Base-by-base conservation (phyloP, 2,329 filamentous ascomycete genomes). In the Fusarium duplospermum region DNA sequence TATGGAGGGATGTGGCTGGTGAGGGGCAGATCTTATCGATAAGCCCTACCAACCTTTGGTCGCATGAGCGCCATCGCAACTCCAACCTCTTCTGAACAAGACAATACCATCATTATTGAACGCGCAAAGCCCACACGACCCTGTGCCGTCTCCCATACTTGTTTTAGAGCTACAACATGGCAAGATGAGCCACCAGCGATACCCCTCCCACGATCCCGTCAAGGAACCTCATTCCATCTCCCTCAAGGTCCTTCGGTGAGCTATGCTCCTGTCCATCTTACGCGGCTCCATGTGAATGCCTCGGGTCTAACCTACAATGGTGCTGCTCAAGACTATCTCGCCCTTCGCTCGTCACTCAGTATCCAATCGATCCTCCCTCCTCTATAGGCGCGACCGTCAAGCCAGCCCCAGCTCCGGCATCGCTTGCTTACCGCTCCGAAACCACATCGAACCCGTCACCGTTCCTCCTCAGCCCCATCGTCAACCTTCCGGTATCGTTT, bases 401-500 rank as follows among this genome's bases (percentile, higher is more conserved):
- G 22, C 67, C 87, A 16, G 84, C 86, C 22, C 87, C 84, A 14
- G 81, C 86, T 24, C 84, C 91, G 58, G 94, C 94, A 2, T 94
- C 94, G 3, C 88, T 97, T 59, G 93, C 94, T 50, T 96, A 95
- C 81, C 89, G 79, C 68, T 80, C 83, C 31, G 78, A 78, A 63
- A 76, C 78, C 70, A 78, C 80, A 64, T 86, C 87, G 33, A 90
- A 89, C 72, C 85, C 88, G 5, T 82, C 85, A 16, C 87, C 89
- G 8, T 90, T 90, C 80, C 81, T 91, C 69, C 86, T 92, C 72
- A 88, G 87, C 36, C 90, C 90, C 1, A 87, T 91, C 62, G 89
- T 98, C 78, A 96, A 94, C 56, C 91, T 98, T 1, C 96, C 96
- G 11, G 92, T 95, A 18, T 93, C 94, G 0, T 98, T 99, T 82